Conservation (phyloP, 2,329 filamentous ascomycete species). For the Shiraia bambusicola region DNA sequence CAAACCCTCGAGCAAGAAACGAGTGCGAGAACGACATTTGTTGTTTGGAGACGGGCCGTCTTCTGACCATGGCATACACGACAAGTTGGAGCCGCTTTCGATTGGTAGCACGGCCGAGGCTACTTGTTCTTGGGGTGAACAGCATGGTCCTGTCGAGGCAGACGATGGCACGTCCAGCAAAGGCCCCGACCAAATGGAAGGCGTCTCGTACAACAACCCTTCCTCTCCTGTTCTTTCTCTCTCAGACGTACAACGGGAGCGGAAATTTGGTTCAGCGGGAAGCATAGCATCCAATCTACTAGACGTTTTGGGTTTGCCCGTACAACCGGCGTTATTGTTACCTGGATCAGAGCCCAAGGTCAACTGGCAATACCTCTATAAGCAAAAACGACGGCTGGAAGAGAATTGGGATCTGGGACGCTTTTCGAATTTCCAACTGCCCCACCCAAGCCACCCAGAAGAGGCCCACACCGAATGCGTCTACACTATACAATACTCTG, state of each 20-base stretch:
- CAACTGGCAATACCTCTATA: constrained; percentile 93
- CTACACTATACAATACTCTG: constrained; percentile 88
- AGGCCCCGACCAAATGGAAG: constrained; percentile 43
- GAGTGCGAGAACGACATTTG: constrained; percentile 49
- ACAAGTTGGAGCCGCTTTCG: constrained; percentile 22
- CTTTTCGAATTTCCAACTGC: constrained; percentile 84
- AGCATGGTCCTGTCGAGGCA: constrained; percentile 52
- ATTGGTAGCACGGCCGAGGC: constrained; percentile 21
- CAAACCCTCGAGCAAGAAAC: constrained; percentile 56
- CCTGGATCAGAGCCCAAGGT: constrained; percentile 58
- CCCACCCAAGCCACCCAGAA: constrained; percentile 74
- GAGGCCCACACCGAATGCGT: constrained; percentile 92
- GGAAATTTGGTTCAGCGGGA: constrained; percentile 15
- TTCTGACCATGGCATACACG: constrained; percentile 24
- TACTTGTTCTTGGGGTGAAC: constrained; percentile 46
- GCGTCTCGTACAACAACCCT: constrained; percentile 33
- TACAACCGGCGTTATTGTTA: constrained; percentile 38
- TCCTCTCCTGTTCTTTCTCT: constrained; percentile 17
- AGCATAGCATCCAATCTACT: constrained; percentile 5
- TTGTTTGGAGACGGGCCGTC: constrained; percentile 42
- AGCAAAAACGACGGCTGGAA: constrained; percentile 80
- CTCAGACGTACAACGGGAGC: constrained; percentile 18
- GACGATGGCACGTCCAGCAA: constrained; percentile 39
- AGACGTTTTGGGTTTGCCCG: constrained; percentile 15
- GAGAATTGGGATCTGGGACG: constrained; percentile 86